Evolutionary conservation across 202 grass and related monocot genomes (phyloP).

Genomic region (Panicum hallii): DNA sequence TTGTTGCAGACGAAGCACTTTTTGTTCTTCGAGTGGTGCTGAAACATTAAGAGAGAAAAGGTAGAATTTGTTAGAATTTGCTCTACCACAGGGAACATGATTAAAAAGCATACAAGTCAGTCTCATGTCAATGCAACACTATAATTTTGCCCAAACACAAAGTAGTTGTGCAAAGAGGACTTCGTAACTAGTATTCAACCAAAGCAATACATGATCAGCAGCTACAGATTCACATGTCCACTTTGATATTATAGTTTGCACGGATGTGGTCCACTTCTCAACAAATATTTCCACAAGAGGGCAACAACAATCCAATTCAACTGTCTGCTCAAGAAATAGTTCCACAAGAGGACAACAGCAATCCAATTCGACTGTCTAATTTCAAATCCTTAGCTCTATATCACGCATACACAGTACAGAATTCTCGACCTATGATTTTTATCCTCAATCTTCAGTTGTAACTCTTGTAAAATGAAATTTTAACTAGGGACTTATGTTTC

Average conservation of each 20-base stretch:
- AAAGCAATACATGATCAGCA: background rate
- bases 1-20: slow-evolving; percentile 82
- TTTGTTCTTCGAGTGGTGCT: slow-evolving; percentile 88
- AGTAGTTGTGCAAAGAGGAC: background rate
- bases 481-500: too few relatives aligned
- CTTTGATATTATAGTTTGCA: background rate
- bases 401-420: too few relatives aligned
- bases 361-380: too few relatives aligned
- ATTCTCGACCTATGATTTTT: too few relatives aligned
- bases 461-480: too few relatives aligned
- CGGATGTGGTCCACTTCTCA: too few relatives aligned
- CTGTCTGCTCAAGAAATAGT: too few relatives aligned
- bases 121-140: background rate
- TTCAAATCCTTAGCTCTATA: too few relatives aligned
- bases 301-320: too few relatives aligned
- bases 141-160: background rate
- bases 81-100: background rate
- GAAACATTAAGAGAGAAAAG: slow-evolving; percentile 11
- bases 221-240: background rate
- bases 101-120: background rate
- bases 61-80: slow-evolving; percentile 6
- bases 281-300: too few relatives aligned
- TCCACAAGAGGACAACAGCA: too few relatives aligned
- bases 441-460: too few relatives aligned
- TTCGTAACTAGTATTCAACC: background rate